A percentile compares a stretch with the other conserved stretches of the same genome.
Evolutionary conservation across 2,329 filamentous ascomycete species (phyloP).

Genomic region (Tolypocladium album): DNA sequence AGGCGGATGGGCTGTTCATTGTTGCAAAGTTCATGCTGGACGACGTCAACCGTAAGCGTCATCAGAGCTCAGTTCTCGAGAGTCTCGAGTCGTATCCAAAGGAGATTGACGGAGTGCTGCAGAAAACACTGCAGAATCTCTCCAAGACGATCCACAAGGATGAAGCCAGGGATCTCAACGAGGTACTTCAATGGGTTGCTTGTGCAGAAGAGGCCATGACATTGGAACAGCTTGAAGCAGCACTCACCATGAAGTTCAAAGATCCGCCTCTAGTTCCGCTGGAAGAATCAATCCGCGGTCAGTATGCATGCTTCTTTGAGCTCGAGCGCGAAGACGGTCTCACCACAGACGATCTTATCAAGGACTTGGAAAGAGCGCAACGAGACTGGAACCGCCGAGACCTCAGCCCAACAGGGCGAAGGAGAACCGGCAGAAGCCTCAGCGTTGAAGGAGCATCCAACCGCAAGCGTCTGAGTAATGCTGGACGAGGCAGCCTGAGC

Average conservation of each 20-base stretch:
- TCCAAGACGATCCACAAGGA: slow-evolving; percentile 25
- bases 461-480: slow-evolving; percentile 4
- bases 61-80: slow-evolving; percentile 31
- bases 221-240: slow-evolving; percentile 31
- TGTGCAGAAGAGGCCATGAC: slow-evolving; percentile 32
- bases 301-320: slow-evolving; percentile 35
- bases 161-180: slow-evolving; percentile 31
- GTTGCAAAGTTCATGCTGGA: slow-evolving; percentile 39
- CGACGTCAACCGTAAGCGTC: slow-evolving; percentile 33
- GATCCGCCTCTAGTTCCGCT: slow-evolving; percentile 26
- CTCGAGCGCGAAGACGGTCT: slow-evolving; percentile 32
- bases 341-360: slow-evolving; percentile 28
- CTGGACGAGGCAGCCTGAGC: slow-evolving; percentile 1
- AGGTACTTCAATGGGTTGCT: slow-evolving; percentile 33
- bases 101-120: slow-evolving; percentile 31
- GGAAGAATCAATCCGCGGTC: slow-evolving; percentile 30
- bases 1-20: slow-evolving; percentile 36
- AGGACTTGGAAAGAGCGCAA: slow-evolving; percentile 22
- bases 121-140: slow-evolving; percentile 29
- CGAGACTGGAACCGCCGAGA: slow-evolving; percentile 13
- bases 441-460: slow-evolving; percentile 4
- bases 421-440: slow-evolving; percentile 2
- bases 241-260: slow-evolving; percentile 29
- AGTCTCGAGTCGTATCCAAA: slow-evolving; percentile 32
- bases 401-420: slow-evolving; percentile 8